phyloP scores from a whole-genome alignment of 306 rosid genomes.

The Gillenia trifoliata region DNA sequence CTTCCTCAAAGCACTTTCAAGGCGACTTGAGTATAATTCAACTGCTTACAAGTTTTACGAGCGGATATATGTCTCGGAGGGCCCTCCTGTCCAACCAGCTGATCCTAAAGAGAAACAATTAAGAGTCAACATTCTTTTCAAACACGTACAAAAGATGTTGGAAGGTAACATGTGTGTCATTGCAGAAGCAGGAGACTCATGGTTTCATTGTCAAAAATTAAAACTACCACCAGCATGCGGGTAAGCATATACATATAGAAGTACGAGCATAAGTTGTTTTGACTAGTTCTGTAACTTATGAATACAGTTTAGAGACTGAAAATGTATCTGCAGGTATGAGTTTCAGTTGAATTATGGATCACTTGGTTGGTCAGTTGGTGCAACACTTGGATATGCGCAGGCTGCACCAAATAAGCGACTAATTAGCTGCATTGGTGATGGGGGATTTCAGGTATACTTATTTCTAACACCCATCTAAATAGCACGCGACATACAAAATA shows the following conservation, averaged over 20 bases:
- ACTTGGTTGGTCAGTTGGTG: no score
- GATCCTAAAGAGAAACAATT: no score
- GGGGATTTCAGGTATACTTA: no score
- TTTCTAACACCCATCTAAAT: no score
- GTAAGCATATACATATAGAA: no score
- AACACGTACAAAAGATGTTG: constrained; percentile 1
- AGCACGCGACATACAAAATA: no score
- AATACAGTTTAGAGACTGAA: neutral
- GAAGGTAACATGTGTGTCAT: neutral
- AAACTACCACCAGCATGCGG: constrained; percentile 12
- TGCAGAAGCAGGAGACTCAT: no score
- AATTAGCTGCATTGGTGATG: constrained; percentile 3
- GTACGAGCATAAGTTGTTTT: neutral
- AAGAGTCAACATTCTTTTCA: neutral
- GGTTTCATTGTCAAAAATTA: constrained; percentile 5
- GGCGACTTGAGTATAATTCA: neutral
- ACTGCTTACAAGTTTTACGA: neutral
- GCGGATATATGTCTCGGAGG: neutral
- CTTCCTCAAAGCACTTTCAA: neutral
- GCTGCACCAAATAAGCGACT: no score
- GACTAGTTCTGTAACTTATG: neutral
- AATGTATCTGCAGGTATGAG: neutral
- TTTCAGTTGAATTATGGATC: constrained; percentile 3
- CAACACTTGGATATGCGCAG: constrained; percentile 13
- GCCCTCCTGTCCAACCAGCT: neutral